Percentiles rank a stretch among this genome's conserved stretches.
Evolutionary conservation across 1,284 basidiomycete genomes (phyloP).

Genomic region (Fomitopsis palustris): DNA sequence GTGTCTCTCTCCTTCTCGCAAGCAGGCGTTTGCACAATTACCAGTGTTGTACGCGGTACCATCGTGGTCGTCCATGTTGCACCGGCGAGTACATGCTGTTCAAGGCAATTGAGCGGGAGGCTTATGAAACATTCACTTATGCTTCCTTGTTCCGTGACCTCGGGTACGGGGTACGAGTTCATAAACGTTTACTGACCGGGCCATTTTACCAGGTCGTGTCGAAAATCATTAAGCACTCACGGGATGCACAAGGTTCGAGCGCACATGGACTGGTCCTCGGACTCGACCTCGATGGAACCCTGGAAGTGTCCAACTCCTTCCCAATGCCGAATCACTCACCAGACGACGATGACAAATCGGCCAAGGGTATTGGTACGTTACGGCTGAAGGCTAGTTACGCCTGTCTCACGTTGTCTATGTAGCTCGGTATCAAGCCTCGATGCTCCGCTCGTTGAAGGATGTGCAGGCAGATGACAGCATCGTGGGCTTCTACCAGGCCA

Average conservation of each 20-base stretch:
- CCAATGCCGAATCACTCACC: slow-evolving; percentile 70
- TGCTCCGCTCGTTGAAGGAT: slow-evolving; percentile 86
- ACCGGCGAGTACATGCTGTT: neutral
- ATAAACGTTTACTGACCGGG: neutral
- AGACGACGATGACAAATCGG: slow-evolving; percentile 77
- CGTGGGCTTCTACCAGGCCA: slow-evolving; percentile 96
- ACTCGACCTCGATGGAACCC: slow-evolving; percentile 86
- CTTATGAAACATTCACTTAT: too few relatives aligned
- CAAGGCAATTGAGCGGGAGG: neutral
- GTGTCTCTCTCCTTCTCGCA: neutral
- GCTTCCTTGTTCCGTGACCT: neutral
- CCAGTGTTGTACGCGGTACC: neutral
- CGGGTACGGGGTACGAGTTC: slow-evolving; percentile 3
- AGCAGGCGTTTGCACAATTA: neutral
- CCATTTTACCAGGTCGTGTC: slow-evolving; percentile 67
- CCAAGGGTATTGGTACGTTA: slow-evolving; percentile 64
- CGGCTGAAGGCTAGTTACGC: neutral
- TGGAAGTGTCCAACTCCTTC: slow-evolving; percentile 94
- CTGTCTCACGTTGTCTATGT: slow-evolving; percentile 8
- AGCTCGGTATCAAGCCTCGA: slow-evolving; percentile 83
- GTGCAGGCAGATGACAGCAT: slow-evolving; percentile 94
- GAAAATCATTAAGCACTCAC: slow-evolving; percentile 89
- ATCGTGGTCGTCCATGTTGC: neutral
- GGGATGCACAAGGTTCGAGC: slow-evolving; percentile 61
- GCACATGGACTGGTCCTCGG: slow-evolving; percentile 87